A percentile compares a stretch with the other conserved stretches of the same genome.
These are phyloP conservation scores for Boletus semigastroideus DNA, from an alignment of 1,284 basidiomycete genomes.

Conservation along the genomic window DNA sequence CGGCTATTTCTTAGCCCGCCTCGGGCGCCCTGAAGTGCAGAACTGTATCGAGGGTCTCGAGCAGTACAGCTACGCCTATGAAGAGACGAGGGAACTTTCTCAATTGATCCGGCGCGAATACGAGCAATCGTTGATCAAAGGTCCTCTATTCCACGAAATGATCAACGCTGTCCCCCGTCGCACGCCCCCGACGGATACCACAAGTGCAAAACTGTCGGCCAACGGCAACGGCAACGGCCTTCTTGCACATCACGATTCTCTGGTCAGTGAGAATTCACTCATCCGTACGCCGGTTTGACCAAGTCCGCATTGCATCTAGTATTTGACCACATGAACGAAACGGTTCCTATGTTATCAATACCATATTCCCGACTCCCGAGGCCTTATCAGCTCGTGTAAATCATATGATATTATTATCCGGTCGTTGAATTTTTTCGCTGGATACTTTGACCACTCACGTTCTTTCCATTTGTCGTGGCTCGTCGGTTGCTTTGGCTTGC, in stretches of 20 bases:
- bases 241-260: slow-evolving; percentile 16
- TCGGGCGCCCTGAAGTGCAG: slow-evolving; percentile 76
- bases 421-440: slow-evolving; percentile 10
- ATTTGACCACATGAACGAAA: slow-evolving; percentile 23
- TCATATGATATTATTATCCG: slow-evolving; percentile 23
- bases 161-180: slow-evolving; percentile 26
- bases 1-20: slow-evolving; percentile 77
- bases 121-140: slow-evolving; percentile 38
- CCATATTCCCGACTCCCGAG: slow-evolving; percentile 23
- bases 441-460: slow-evolving; percentile 10
- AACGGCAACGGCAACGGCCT: slow-evolving; percentile 26
- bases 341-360: slow-evolving; percentile 31
- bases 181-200: slow-evolving; percentile 16
- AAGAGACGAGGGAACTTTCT: slow-evolving; percentile 81
- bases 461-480: slow-evolving; percentile 4
- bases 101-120: slow-evolving; percentile 63
- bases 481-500: slow-evolving; percentile 7
- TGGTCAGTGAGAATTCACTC: slow-evolving; percentile 9
- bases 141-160: slow-evolving; percentile 34
- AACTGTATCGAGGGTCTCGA: slow-evolving; percentile 83
- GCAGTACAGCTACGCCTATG: slow-evolving; percentile 85
- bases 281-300: slow-evolving; percentile 16
- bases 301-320: slow-evolving; percentile 16
- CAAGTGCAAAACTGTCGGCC: slow-evolving; percentile 5
- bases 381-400: slow-evolving; percentile 22